Evolutionary conservation across 1,284 basidiomycete species (phyloP).

Genomic region (Megacollybia platyphylla): DNA sequence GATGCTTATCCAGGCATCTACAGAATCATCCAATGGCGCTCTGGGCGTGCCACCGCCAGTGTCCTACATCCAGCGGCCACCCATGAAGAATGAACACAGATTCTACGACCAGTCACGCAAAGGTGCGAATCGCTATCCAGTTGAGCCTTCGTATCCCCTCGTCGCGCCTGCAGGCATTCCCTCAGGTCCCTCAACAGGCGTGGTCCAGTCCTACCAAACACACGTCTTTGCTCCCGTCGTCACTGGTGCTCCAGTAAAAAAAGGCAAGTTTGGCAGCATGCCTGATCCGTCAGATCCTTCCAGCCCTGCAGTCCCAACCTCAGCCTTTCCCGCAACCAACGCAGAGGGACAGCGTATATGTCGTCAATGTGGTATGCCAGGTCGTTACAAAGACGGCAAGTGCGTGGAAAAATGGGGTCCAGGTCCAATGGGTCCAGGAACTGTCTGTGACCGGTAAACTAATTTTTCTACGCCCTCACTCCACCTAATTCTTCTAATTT

Average conservation of each 20-base stretch:
- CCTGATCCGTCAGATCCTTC: too few species aligned
- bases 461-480: constrained; percentile 3
- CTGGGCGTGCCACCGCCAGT: neutral
- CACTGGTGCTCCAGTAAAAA: constrained; percentile 55
- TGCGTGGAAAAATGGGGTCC: constrained; percentile 84
- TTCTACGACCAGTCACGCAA: constrained; percentile 4
- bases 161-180: neutral
- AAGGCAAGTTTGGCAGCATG: constrained; percentile 22
- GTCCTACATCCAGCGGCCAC: constrained; percentile 11
- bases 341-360: neutral
- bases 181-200: neutral
- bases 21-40: constrained; percentile 17
- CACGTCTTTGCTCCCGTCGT: constrained; percentile 60
- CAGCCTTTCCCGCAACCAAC: neutral
- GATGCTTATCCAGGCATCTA: constrained; percentile 40
- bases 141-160: constrained; percentile 14
- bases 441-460: constrained; percentile 64
- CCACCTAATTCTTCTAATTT: constrained; percentile 2
- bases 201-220: constrained; percentile 34
- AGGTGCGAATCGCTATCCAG: constrained; percentile 17
- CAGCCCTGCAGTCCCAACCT: constrained; percentile 10
- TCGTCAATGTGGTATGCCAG: constrained; percentile 11
- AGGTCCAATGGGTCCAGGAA: constrained; percentile 70
- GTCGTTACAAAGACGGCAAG: constrained; percentile 71
- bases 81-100: constrained; percentile 4